Percentiles rank a stretch among this genome's conserved stretches.
Conservation (phyloP, 768 basidiomycete genomes). For the Suillus cothurnatus region DNA sequence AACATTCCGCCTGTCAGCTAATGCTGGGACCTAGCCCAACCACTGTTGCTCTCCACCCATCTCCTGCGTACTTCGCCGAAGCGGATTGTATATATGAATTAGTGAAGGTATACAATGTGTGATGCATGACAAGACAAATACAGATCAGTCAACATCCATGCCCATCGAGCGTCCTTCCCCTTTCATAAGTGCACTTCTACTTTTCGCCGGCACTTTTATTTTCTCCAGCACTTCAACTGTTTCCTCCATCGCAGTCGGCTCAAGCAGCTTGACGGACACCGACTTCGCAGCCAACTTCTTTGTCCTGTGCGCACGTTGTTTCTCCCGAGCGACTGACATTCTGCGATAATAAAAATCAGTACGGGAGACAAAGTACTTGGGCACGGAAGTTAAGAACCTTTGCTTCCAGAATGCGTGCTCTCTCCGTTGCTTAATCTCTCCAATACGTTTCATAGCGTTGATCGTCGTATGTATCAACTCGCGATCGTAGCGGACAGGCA, state of each 20-base stretch:
- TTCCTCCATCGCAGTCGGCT: constrained; percentile 56
- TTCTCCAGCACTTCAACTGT: constrained; percentile 67
- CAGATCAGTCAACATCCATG: constrained; percentile 77
- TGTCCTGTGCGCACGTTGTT: constrained; percentile 71
- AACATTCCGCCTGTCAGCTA: background rate
- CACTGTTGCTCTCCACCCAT: background rate
- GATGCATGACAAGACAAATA: constrained; percentile 1
- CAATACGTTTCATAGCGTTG: constrained; percentile 94
- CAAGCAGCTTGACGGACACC: constrained; percentile 62
- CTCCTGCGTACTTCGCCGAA: background rate
- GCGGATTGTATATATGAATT: background rate
- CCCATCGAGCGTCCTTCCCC: constrained; percentile 89
- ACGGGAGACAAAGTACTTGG: background rate
- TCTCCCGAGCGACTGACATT: constrained; percentile 83
- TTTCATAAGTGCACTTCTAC: constrained; percentile 72
- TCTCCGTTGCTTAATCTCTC: constrained; percentile 87
- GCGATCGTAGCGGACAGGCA: constrained; percentile 96
- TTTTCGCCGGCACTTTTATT: constrained; percentile 69
- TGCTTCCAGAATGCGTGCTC: constrained; percentile 97
- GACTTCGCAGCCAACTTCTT: constrained; percentile 58
- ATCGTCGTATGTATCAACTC: constrained; percentile 91
- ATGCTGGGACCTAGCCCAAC: background rate
- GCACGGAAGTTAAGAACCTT: constrained; percentile 47
- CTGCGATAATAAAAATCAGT: constrained; percentile 41
- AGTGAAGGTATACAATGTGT: background rate